phyloP scores from a whole-genome alignment of 1,139 yeast species.

The Kodamaea suecica region DNA sequence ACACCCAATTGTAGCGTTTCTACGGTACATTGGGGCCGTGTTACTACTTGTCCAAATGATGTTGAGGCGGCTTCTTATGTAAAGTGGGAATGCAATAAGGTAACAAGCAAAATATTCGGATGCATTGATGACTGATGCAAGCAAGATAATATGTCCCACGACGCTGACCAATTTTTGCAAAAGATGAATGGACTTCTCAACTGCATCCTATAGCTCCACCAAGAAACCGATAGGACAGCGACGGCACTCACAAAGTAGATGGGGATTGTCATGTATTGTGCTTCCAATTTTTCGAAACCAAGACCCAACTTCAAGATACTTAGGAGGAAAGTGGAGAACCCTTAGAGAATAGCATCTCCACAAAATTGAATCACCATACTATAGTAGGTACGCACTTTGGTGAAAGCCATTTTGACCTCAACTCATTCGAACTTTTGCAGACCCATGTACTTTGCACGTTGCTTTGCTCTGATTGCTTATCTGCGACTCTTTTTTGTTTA shows the following conservation, averaged over 20 bases:
- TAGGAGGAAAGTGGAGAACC: constrained; percentile 49
- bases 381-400: constrained; percentile 38
- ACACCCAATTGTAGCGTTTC: constrained; percentile 44
- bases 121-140: constrained; percentile 24
- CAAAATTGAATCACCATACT: constrained; percentile 45
- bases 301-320: constrained; percentile 40
- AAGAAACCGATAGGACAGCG: constrained; percentile 34
- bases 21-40: constrained; percentile 42
- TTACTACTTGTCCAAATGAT: constrained; percentile 47
- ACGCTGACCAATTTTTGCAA: constrained; percentile 28
- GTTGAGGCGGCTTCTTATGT: constrained; percentile 40
- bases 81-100: constrained; percentile 37
- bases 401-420: constrained; percentile 36
- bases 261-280: constrained; percentile 51
- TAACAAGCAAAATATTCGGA: constrained; percentile 49
- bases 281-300: constrained; percentile 41
- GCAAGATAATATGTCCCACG: constrained; percentile 39
- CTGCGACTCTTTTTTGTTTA: constrained; percentile 19
- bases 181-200: constrained; percentile 18
- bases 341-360: constrained; percentile 44
- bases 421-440: constrained; percentile 33
- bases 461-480: constrained; percentile 24
- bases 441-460: constrained; percentile 26
- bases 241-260: constrained; percentile 44
- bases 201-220: constrained; percentile 32